Conservation (phyloP, 2,329 filamentous ascomycete species). For the Hymenoscyphus occultus region DNA sequence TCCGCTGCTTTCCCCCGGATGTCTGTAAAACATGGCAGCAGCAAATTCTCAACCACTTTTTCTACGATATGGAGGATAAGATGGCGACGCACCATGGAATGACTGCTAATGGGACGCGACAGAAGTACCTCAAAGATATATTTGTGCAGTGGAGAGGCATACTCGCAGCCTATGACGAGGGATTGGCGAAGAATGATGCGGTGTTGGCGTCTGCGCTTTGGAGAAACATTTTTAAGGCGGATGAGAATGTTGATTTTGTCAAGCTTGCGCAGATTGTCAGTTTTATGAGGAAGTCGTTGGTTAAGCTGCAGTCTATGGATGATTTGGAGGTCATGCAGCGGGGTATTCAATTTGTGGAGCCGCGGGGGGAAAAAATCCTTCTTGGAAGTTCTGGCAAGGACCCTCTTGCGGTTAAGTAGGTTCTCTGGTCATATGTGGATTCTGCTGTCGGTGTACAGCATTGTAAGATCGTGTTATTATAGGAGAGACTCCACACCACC, state of each 20-base stretch:
- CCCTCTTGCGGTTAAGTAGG: not conserved
- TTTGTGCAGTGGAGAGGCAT: slow-evolving; percentile 91
- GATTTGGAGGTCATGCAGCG: slow-evolving; percentile 51
- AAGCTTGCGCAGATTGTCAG: slow-evolving; percentile 60
- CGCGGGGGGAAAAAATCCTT: slow-evolving; percentile 36
- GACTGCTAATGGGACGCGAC: slow-evolving; percentile 55
- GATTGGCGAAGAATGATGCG: slow-evolving; percentile 71
- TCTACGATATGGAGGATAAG: slow-evolving; percentile 79
- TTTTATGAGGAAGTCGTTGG: slow-evolving; percentile 59
- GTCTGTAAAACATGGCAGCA: slow-evolving; percentile 76
- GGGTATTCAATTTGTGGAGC: slow-evolving; percentile 49
- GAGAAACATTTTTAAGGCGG: slow-evolving; percentile 86
- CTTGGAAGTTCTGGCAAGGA: not conserved
- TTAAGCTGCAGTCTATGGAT: slow-evolving; percentile 49
- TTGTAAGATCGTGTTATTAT: not conserved
- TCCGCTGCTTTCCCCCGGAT: slow-evolving; percentile 72
- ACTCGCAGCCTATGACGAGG: slow-evolving; percentile 81
- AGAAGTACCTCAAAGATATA: slow-evolving; percentile 77
- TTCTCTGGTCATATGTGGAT: not conserved
- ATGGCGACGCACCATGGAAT: slow-evolving; percentile 79
- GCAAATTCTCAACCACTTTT: slow-evolving; percentile 93
- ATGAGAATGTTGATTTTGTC: slow-evolving; percentile 57
- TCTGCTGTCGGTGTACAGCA: not conserved
- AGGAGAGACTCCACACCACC: not conserved
- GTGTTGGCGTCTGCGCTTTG: slow-evolving; percentile 80